Percentiles rank a stretch among this genome's conserved stretches.
Conservation (phyloP, 1,284 basidiomycete species). For the Peniophora sp. region DNA sequence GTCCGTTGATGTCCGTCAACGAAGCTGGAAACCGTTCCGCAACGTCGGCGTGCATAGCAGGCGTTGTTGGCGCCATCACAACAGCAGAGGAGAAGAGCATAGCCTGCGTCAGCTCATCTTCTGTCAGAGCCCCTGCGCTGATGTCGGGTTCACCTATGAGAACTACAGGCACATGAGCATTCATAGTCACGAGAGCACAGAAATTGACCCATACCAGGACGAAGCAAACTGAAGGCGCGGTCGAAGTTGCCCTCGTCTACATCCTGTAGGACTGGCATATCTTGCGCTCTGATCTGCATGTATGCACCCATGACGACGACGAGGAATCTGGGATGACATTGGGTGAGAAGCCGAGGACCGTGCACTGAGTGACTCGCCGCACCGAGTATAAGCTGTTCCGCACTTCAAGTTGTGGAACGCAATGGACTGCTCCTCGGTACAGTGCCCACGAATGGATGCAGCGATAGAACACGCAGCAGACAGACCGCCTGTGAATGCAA, state of each 20-base stretch:
- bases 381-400: constrained; percentile 16
- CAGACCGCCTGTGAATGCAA: background rate
- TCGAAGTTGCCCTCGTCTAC: constrained; percentile 44
- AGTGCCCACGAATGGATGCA: constrained; percentile 30
- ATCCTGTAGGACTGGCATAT: constrained; percentile 32
- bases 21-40: constrained; percentile 6
- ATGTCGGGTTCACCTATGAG: constrained; percentile 26
- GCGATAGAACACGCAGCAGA: constrained; percentile 37
- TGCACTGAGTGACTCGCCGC: background rate
- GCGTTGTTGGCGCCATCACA: constrained; percentile 22
- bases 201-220: constrained; percentile 27
- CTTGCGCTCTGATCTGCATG: constrained; percentile 38
- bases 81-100: constrained; percentile 23
- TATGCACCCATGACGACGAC: constrained; percentile 37
- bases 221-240: constrained; percentile 36
- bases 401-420: constrained; percentile 32
- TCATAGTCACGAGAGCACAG: background rate
- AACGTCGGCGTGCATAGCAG: constrained; percentile 21
- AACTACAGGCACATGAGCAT: constrained; percentile 13
- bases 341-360: background rate
- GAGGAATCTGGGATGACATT: constrained; percentile 28
- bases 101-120: constrained; percentile 23
- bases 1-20: constrained; percentile 5
- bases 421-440: constrained; percentile 23
- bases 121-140: constrained; percentile 16